A percentile compares a stretch with the other conserved stretches of the same genome.
These are phyloP conservation scores for Solanum aculeatissimum DNA, from an alignment of 305 asterid species.

Conservation along the genomic window DNA sequence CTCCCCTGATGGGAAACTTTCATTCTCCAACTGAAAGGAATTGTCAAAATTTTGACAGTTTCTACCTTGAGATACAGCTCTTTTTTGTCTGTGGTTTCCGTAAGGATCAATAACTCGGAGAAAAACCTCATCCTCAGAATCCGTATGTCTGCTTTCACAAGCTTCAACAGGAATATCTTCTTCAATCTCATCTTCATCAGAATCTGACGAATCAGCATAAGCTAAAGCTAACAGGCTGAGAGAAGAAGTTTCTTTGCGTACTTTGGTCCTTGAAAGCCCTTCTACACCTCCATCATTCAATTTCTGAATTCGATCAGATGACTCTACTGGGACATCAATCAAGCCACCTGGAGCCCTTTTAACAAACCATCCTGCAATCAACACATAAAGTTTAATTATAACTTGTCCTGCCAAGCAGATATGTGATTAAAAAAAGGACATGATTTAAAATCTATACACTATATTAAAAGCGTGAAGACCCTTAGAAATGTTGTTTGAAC, in stretches of 20 bases:
- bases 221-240: slow-evolving; percentile 83
- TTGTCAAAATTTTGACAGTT: slow-evolving; percentile 19
- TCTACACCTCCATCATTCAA: slow-evolving; percentile 24
- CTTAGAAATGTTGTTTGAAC: too few species aligned
- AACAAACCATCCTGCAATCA: slow-evolving; percentile 31
- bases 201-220: slow-evolving; percentile 77
- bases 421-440: background rate
- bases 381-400: slow-evolving; percentile 2
- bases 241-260: slow-evolving; percentile 46
- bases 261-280: slow-evolving; percentile 22
- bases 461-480: too few species aligned
- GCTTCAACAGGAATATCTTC: slow-evolving; percentile 23
- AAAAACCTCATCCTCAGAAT: slow-evolving; percentile 17
- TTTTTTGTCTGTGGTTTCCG: slow-evolving; percentile 13
- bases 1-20: slow-evolving; percentile 19
- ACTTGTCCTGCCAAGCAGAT: background rate
- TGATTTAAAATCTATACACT: background rate
- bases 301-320: slow-evolving; percentile 24
- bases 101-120: slow-evolving; percentile 16
- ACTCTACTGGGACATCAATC: slow-evolving; percentile 23
- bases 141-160: slow-evolving; percentile 18
- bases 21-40: slow-evolving; percentile 20
- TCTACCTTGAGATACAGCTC: slow-evolving; percentile 11
- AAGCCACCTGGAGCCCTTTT: slow-evolving; percentile 28
- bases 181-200: slow-evolving; percentile 58